A percentile compares a stretch with the other conserved stretches of the same genome.
phyloP scores from a whole-genome alignment of 805 yeast species.

The Debaryomyces hansenii region DNA sequence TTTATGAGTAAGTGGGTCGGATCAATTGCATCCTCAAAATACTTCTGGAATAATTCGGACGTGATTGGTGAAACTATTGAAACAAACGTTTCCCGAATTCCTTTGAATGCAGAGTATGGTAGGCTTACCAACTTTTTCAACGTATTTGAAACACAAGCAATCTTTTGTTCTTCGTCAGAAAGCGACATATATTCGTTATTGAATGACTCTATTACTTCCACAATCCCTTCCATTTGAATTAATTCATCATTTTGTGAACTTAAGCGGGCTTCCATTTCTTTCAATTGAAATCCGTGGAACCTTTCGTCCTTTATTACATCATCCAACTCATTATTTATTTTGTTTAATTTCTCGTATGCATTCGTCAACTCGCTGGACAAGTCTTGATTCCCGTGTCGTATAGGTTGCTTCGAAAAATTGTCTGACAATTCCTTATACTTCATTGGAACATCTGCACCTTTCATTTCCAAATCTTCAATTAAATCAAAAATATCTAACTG shows the following conservation, averaged over 20 bases:
- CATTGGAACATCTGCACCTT: conserved; percentile 36
- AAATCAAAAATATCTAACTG: conserved; percentile 28
- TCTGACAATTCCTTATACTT: conserved; percentile 36
- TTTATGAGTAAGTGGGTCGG: conserved; percentile 4
- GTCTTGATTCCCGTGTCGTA: conserved; percentile 2
- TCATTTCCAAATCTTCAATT: conserved; percentile 35
- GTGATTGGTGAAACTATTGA: conserved; percentile 6
- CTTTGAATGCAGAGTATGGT: neutral
- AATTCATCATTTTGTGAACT: neutral
- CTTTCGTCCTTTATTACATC: conserved; percentile 8
- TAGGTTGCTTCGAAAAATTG: conserved; percentile 3
- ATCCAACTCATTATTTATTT: conserved; percentile 15
- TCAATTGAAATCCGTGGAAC: conserved; percentile 9
- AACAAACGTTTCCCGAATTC: conserved; percentile 8
- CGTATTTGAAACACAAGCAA: neutral
- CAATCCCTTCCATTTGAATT: neutral
- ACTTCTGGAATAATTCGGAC: conserved; percentile 7
- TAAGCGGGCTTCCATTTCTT: conserved; percentile 2
- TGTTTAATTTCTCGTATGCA: conserved; percentile 13
- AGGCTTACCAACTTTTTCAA: neutral
- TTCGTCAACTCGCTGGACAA: conserved; percentile 7
- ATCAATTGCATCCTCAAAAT: conserved; percentile 4
- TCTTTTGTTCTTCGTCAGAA: neutral
- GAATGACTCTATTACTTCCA: neutral
- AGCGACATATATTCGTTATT: neutral